Evolutionary conservation across 1,284 basidiomycete genomes (phyloP), one percentile per base, ranked within the genome.

Genomic region (Stereum hirsutum): DNA sequence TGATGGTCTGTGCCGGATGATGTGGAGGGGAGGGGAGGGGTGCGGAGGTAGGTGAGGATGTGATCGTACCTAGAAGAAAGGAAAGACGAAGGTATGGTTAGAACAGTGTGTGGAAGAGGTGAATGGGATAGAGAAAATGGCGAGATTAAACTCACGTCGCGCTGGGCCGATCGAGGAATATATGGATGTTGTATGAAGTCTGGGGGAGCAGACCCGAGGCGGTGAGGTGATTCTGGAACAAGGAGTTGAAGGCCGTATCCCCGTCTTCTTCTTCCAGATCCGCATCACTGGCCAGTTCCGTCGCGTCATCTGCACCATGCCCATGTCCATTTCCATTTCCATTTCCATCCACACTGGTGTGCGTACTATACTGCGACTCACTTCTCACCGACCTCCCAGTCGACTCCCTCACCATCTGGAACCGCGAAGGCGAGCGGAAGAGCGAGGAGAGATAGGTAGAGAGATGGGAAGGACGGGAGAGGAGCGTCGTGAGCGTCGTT

Each of bases 141-240:
- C 8, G 27, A 19, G 8, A 23, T 19, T 20, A 49, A 14, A 75
- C 85, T 68, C 63, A 89, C 82, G 86, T 81, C 33, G 75, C 65
- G 54, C 84, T 86, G 1, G 85, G 74, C 32, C 86, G 68, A 54
- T 89, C 86, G n/a, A 89, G 64, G 61, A 89, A 89, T n/a, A 89
- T 54, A 50, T 86, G 81, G 30, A 88, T 61, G 41, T 60, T 65
- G 23, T 64, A 61, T 4, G 74, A 63, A 4, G 68, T 56, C 36
- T 65, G 66, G 1, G 74, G 54, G 3, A 80, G 54, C 28, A 77
- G 60, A 3, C 76, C 80, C 34, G 75, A 71, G 12, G 78, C 72
- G 12, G 70, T 60, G 15, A 84, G 71, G 52, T 85, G 81, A 34
- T 74, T 66, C 31, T 67, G 72, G 55, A 83, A 80, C 45, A 63